A percentile compares a stretch with the other conserved stretches of the same genome.
Evolutionary conservation across 139 green algal species (phyloP).

Genomic region (Trebouxia sp.): DNA sequence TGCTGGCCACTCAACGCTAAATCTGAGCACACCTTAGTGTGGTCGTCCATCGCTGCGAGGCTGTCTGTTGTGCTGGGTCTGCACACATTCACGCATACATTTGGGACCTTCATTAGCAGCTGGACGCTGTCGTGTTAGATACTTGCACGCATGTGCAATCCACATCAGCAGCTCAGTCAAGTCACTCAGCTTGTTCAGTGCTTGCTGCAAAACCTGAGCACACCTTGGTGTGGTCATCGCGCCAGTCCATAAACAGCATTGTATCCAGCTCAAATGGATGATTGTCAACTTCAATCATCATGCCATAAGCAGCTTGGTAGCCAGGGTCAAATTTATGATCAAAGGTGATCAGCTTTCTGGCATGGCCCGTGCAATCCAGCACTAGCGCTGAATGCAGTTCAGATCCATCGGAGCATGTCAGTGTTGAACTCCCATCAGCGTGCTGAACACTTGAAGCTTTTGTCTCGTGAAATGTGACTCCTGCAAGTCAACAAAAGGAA

Average conservation of each 20-base stretch:
- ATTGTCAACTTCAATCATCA: slow-evolving; percentile 79
- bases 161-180: too few species aligned
- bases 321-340: slow-evolving; percentile 89
- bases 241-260: slow-evolving; percentile 99
- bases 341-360: slow-evolving; percentile 84
- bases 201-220: too few species aligned
- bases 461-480: slow-evolving; percentile 68
- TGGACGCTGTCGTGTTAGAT: too few species aligned
- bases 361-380: slow-evolving; percentile 93
- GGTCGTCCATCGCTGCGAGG: too few species aligned
- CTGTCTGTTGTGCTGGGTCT: too few species aligned
- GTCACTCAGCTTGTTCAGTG: too few species aligned
- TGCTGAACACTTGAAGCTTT: slow-evolving; percentile 71
- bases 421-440: slow-evolving; percentile 47
- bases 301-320: slow-evolving; percentile 88
- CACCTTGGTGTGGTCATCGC: slow-evolving; percentile 85
- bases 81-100: too few species aligned
- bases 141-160: too few species aligned
- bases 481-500: slow-evolving; percentile 21
- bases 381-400: slow-evolving; percentile 64
- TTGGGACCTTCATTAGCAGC: too few species aligned
- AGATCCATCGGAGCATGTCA: slow-evolving; percentile 61
- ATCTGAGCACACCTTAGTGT: too few species aligned
- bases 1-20: too few species aligned
- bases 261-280: slow-evolving; percentile 90